Evolutionary conservation across 345 rosid genomes (phyloP), one percentile per base, ranked within the genome.

Genomic region (Lepidium aucheri): DNA sequence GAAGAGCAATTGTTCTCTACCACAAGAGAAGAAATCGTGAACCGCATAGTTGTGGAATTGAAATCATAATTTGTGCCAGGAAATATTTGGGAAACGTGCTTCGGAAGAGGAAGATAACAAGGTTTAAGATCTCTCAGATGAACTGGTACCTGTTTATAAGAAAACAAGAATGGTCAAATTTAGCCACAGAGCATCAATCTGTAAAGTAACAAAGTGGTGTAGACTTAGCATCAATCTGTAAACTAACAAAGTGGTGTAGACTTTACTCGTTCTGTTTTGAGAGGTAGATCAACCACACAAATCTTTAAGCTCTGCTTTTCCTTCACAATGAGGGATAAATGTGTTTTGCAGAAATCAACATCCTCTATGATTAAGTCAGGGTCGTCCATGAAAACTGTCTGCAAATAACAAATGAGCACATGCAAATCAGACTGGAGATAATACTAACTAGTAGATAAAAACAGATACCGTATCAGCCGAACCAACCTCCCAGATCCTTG

Each of bases 61-160:
- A 72, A 90, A 77, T 88, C 97, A 65, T 90, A 94, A 75, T 94
- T 94, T 69, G 96, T 82, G 52, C 96, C 97, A 7, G 96, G 84
- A 42, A 76, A 73, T 75, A 88, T 85, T 85, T 85, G 88, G 72
- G 82, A 80, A 57, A 83, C 91, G 68, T 78, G 66, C 60, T 80
- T 80, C 28, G 97, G 97, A 74, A 90, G 93, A 68, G 99, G 88
- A 80, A 90, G 86, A 67, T 84, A 90, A 32, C 67, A 55, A 58
- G 92, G 96, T 14, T 79, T 78, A 73, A 83, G 79, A 74, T 88
- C 88, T 75, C 81, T 81, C 76, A 90, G 80, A 64, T 59, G 57
- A 72, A 79, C 54, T 0, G 83, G 80, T 63, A 79, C 77, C 93
- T 85, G 84, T 59, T 70, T 71, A 66, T 16, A 55, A 43, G 18